phyloP scores from a whole-genome alignment of 441 rosid species.

The Mallotus japonicus region DNA sequence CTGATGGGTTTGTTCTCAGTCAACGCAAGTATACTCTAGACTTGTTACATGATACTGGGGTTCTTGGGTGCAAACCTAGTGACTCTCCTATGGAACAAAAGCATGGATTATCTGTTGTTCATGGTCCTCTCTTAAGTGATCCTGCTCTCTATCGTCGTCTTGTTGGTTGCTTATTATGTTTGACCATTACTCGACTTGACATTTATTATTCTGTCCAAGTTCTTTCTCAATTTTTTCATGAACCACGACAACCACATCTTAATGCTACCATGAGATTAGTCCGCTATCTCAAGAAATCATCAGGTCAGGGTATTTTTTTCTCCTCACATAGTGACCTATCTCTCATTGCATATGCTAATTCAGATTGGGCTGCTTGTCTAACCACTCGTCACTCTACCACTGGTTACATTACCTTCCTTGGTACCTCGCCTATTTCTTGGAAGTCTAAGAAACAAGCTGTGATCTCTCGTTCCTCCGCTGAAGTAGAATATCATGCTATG shows the following conservation, averaged over 20 bases:
- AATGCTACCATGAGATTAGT: neutral
- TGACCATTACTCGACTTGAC: neutral
- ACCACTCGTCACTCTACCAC: too few species aligned
- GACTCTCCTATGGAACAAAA: neutral
- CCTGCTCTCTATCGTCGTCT: neutral
- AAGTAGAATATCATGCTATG: too few species aligned
- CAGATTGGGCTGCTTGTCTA: neutral
- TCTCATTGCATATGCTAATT: neutral
- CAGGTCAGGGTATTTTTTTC: neutral
- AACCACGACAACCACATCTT: neutral
- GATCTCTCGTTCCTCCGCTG: too few species aligned
- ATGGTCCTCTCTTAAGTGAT: neutral
- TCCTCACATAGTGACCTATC: neutral
- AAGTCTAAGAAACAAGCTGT: too few species aligned
- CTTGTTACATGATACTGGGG: neutral
- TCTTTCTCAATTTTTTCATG: slow-evolving; percentile 1
- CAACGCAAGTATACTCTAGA: neutral
- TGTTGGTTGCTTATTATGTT: neutral
- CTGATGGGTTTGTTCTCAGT: neutral
- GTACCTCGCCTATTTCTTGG: too few species aligned
- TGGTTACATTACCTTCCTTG: too few species aligned
- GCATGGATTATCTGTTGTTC: neutral
- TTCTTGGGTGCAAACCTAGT: neutral
- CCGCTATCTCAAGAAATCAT: neutral
- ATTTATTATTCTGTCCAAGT: neutral